phyloP scores from a whole-genome alignment of 1,139 yeast genomes.

The Blastobotrys malaysiensis region DNA sequence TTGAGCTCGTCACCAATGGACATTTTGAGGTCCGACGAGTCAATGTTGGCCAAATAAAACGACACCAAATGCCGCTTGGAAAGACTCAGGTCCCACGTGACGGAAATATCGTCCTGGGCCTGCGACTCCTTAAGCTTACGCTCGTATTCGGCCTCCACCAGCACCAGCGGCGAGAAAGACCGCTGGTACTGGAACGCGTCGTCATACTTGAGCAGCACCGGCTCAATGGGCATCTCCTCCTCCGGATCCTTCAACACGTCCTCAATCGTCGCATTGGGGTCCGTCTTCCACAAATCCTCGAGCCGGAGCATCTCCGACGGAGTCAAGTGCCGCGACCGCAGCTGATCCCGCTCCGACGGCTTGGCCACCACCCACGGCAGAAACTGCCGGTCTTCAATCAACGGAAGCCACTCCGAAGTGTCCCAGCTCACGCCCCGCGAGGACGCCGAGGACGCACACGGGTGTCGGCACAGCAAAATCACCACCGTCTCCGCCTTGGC shows the following conservation, averaged over 20 bases:
- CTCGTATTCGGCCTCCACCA: conserved; percentile 78
- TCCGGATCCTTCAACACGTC: conserved; percentile 45
- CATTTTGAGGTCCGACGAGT: conserved; percentile 61
- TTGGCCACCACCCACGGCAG: conserved; percentile 74
- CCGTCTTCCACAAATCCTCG: conserved; percentile 77
- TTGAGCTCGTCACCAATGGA: conserved; percentile 84
- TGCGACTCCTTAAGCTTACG: conserved; percentile 70
- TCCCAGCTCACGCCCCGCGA: conserved; percentile 61
- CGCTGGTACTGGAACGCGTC: conserved; percentile 87
- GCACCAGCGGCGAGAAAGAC: conserved; percentile 77
- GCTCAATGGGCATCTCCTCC: conserved; percentile 57
- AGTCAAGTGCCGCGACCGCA: conserved; percentile 50
- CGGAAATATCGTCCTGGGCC: conserved; percentile 66
- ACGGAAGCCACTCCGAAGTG: conserved; percentile 79
- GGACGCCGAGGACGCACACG: conserved; percentile 65
- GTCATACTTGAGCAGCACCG: conserved; percentile 68
- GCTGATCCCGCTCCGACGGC: conserved; percentile 61
- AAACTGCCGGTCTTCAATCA: conserved; percentile 74
- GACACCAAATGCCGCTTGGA: conserved; percentile 65
- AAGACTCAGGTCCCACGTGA: conserved; percentile 68
- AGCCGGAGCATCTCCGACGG: conserved; percentile 64
- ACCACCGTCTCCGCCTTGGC: conserved; percentile 86
- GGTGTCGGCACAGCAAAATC: conserved; percentile 80
- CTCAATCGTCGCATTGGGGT: conserved; percentile 57
- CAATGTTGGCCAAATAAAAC: conserved; percentile 63